Percentiles rank a stretch among this genome's conserved stretches.
phyloP scores from a whole-genome alignment of 208 protist genomes.

The Wallacemonas collosoma region DNA sequence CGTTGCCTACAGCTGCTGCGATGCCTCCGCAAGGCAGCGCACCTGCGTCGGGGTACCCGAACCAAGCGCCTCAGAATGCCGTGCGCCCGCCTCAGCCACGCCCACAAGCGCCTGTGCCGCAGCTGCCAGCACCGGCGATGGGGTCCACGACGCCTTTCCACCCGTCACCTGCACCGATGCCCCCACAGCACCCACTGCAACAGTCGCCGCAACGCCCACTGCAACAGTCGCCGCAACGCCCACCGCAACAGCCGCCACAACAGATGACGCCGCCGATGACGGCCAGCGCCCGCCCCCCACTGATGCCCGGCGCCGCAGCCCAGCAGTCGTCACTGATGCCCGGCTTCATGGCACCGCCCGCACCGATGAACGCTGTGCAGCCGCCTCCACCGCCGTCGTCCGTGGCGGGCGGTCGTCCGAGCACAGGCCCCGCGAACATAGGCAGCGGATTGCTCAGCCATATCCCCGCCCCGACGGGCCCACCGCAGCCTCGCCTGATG shows the following conservation, averaged over 20 bases:
- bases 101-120: too few relatives aligned
- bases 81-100: too few relatives aligned
- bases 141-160: background rate
- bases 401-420: background rate
- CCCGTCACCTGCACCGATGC: background rate
- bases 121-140: too few relatives aligned
- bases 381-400: constrained; percentile 1
- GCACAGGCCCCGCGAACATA: background rate
- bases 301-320: constrained; percentile 7
- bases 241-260: constrained; percentile 18
- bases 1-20: constrained; percentile 10
- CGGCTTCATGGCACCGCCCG: background rate
- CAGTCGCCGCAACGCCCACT: constrained; percentile 1
- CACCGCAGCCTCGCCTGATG: constrained; percentile 59
- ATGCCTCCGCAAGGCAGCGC: background rate
- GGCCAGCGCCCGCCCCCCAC: background rate
- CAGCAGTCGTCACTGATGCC: background rate
- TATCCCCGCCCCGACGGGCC: constrained; percentile 16
- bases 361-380: background rate
- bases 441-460: constrained; percentile 13
- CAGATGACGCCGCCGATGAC: background rate
- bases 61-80: too few relatives aligned
- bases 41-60: background rate
- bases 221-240: constrained; percentile 20
- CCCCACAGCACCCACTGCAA: background rate